These are phyloP conservation scores for Crithidia thermophila DNA, from an alignment of 208 protist species.

Conservation along the genomic window DNA sequence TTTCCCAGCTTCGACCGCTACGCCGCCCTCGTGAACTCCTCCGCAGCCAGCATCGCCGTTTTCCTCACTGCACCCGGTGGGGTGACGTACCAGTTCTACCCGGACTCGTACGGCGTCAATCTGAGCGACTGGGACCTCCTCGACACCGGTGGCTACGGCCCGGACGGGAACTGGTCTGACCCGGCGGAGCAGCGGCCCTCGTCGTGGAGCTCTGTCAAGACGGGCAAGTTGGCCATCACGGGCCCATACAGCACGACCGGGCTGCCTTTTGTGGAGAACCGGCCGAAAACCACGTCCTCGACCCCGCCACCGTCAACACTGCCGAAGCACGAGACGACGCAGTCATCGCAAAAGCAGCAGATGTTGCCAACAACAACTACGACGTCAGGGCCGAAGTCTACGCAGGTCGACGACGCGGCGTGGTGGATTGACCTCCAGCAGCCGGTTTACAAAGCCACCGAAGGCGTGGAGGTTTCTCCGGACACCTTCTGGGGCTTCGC, in stretches of 20 bases:
- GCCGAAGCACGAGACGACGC: background rate
- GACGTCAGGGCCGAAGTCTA: no score
- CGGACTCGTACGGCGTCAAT: background rate
- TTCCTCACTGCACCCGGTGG: constrained; percentile 64
- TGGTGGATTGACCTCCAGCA: constrained; percentile 50
- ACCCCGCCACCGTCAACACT: background rate
- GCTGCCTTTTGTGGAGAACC: background rate
- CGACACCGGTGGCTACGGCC: background rate
- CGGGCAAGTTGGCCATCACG: constrained; percentile 21
- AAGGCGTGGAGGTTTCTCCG: background rate
- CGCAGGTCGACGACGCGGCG: no score
- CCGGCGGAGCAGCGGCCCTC: background rate
- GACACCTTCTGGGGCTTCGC: constrained; percentile 82
- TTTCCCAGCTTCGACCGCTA: constrained; percentile 21
- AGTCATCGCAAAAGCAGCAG: no score
- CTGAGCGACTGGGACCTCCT: constrained; percentile 33
- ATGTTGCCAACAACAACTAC: no score
- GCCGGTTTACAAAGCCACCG: constrained; percentile 56
- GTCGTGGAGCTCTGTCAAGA: constrained; percentile 26
- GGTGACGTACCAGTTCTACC: constrained; percentile 37
- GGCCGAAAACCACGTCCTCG: background rate
- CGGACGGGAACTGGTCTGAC: background rate
- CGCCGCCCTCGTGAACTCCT: constrained; percentile 22
- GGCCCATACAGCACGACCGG: constrained; percentile 33
- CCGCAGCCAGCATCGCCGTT: constrained; percentile 16